Evolutionary conservation across 306 rosid species (phyloP).

Genomic region (Medicago truncatula): DNA sequence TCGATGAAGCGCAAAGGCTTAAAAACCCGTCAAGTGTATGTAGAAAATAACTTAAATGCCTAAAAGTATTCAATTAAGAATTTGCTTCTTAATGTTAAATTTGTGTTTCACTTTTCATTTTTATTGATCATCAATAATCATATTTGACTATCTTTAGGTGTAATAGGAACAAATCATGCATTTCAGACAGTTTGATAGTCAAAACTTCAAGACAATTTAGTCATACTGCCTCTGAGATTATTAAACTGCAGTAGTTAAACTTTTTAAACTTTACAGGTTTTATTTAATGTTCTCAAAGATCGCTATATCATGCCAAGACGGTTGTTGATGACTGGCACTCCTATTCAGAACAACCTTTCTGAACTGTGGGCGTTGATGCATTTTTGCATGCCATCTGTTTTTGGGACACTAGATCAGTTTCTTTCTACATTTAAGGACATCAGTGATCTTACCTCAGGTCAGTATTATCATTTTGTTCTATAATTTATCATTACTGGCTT

Average conservation of each 20-base stretch:
- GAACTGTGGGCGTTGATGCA: conserved; percentile 94
- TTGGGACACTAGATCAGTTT: conserved; percentile 78
- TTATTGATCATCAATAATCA: conserved; percentile 5
- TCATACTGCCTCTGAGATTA: conserved; percentile 2
- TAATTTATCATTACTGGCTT: conserved; percentile 25
- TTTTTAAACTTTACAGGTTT: conserved; percentile 66
- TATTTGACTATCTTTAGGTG: neutral
- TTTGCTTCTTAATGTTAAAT: conserved; percentile 13
- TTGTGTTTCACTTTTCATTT: conserved; percentile 23
- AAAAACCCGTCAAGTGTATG: conserved; percentile 93
- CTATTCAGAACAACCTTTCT: conserved; percentile 86
- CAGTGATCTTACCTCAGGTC: conserved; percentile 70
- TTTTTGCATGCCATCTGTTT: conserved; percentile 93
- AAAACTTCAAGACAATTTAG: conserved; percentile 11
- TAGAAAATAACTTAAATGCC: conserved; percentile 37
- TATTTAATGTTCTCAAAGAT: conserved; percentile 77
- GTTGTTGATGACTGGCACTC: conserved; percentile 95
- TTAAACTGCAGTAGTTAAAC: conserved; percentile 31
- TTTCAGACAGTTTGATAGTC: conserved; percentile 21
- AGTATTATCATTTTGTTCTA: conserved; percentile 29
- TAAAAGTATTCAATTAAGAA: conserved; percentile 18
- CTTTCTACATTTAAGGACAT: conserved; percentile 80
- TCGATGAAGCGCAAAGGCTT: conserved; percentile 98
- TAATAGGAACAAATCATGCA: conserved; percentile 16
- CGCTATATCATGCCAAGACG: conserved; percentile 84